Evolutionary conservation across 768 basidiomycete genomes (phyloP), one percentile per base, ranked within the genome.

Genomic region (Lentinula detonsa): DNA sequence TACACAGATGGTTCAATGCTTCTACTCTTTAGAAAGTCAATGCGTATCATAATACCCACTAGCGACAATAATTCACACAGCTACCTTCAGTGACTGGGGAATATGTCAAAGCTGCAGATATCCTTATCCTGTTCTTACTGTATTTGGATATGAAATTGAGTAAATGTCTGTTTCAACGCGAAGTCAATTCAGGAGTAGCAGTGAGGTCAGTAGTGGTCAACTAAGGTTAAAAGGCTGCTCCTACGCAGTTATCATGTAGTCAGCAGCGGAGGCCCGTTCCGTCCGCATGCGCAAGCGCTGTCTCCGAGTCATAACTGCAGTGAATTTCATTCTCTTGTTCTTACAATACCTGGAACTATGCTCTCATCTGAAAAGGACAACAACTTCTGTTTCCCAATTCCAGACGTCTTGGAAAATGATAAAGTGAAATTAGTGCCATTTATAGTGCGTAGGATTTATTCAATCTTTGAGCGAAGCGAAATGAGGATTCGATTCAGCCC

Each of bases 401-500:
- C 61, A 7, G 61, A 57, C 35, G 37, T 43, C 5, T 33, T 57
- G 34, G 61, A 62, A 54, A 62, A 48, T 42, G 46, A 57, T 15
- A 45, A 34, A 35, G 39, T 62, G 7, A 55, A 53, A 8, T 13
- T 62, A 50, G 53, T 62, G 7, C 61, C 61, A 8, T 62, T 62
- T n/a, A 55, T 55, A 16, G 61, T 62, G 34, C n/a, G 45, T 45
- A 49, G 8, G 35, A 34, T n/a, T 23, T 49, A 1, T 10, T 2
- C 34, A 11, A n/a, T 4, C 5, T n/a, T 16, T 16, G 7, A 21
- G 11, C n/a, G 28, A 16, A 13, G 49, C 37, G n/a, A 54, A 15
- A 9, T 52, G 28, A 21, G 13, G 31, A 33, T 8, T 53, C 23
- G 43, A 16, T 46, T 8, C 63, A 84, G 82, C 79, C 82, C 4